Evolutionary conservation across 2,329 filamentous ascomycete genomes (phyloP).

Genomic region (Myriosclerotinia scirpicola): DNA sequence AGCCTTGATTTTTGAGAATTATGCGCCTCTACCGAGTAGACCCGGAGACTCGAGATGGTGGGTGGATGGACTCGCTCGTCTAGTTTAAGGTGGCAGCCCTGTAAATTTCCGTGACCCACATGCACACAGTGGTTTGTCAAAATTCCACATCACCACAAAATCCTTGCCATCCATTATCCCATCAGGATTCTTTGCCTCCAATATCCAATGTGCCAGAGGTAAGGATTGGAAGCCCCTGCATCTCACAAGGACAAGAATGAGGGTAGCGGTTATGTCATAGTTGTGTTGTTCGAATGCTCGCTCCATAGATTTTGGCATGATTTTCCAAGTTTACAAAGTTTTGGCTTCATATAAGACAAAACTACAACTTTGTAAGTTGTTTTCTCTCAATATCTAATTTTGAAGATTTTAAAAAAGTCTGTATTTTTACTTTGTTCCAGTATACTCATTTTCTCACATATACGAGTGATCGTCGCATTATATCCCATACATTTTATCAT

Average conservation of each 20-base stretch:
- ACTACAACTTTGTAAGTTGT: not conserved
- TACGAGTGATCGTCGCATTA: not conserved
- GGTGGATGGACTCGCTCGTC: not conserved
- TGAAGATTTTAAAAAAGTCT: not conserved
- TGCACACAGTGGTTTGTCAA: not conserved
- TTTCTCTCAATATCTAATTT: not conserved
- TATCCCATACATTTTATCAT: not conserved
- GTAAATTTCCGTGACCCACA: conserved; percentile 3
- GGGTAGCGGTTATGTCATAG: conserved; percentile 23
- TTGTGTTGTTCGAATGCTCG: conserved; percentile 8
- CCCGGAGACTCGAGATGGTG: not conserved
- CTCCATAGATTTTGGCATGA: conserved; percentile 19
- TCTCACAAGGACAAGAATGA: conserved; percentile 7
- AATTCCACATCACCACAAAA: not conserved
- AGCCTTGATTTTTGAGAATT: conserved; percentile 8
- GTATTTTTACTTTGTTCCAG: not conserved
- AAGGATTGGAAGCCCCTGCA: not conserved
- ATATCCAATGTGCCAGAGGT: not conserved
- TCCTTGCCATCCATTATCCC: conserved; percentile 2
- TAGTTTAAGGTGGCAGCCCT: conserved; percentile 15
- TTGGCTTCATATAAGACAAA: conserved; percentile 20
- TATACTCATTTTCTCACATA: conserved; percentile 6
- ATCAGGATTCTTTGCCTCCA: conserved; percentile 3
- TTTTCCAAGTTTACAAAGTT: conserved; percentile 20
- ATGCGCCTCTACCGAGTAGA: not conserved